Evolutionary conservation across 1,284 basidiomycete species (phyloP).

Genomic region (Ceratobasidium theobromae): DNA sequence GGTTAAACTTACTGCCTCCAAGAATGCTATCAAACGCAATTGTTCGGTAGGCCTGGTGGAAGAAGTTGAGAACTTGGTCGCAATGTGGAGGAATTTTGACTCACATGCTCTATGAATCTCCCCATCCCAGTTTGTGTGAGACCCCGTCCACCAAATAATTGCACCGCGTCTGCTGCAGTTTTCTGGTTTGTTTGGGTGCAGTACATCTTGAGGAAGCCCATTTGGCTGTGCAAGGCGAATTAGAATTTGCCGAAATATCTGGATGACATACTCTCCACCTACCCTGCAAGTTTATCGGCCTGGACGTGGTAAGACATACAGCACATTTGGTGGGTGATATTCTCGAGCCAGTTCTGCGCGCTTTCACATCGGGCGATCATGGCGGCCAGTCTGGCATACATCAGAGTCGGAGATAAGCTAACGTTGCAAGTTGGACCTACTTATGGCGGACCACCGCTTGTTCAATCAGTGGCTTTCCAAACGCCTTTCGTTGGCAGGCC

Average conservation of each 20-base stretch:
- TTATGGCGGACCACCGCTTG: slow-evolving; percentile 85
- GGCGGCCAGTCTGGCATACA: slow-evolving; percentile 56
- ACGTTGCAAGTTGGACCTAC: slow-evolving; percentile 31
- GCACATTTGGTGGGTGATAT: slow-evolving; percentile 55
- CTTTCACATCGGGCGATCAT: slow-evolving; percentile 83
- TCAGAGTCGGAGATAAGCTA: not conserved
- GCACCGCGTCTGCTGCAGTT: slow-evolving; percentile 44
- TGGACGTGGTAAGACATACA: slow-evolving; percentile 65
- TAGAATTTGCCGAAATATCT: not conserved
- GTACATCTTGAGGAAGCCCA: slow-evolving; percentile 44
- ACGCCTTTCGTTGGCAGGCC: slow-evolving; percentile 78
- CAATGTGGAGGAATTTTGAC: not conserved
- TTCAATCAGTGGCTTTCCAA: slow-evolving; percentile 79
- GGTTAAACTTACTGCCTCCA: slow-evolving; percentile 30
- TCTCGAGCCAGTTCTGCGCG: slow-evolving; percentile 87
- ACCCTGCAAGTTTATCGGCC: slow-evolving; percentile 48
- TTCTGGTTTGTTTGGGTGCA: slow-evolving; percentile 35
- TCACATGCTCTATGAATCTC: slow-evolving; percentile 35
- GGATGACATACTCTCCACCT: not conserved
- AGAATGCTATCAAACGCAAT: slow-evolving; percentile 33
- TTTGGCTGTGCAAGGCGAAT: slow-evolving; percentile 36
- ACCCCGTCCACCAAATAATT: slow-evolving; percentile 39
- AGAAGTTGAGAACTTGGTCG: not conserved
- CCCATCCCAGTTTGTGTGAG: slow-evolving; percentile 41
- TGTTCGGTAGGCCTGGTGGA: slow-evolving; percentile 23